A percentile compares a stretch with the other conserved stretches of the same genome.
Conservation (phyloP, 1,284 basidiomycete species). For the Flammula alnicola region DNA sequence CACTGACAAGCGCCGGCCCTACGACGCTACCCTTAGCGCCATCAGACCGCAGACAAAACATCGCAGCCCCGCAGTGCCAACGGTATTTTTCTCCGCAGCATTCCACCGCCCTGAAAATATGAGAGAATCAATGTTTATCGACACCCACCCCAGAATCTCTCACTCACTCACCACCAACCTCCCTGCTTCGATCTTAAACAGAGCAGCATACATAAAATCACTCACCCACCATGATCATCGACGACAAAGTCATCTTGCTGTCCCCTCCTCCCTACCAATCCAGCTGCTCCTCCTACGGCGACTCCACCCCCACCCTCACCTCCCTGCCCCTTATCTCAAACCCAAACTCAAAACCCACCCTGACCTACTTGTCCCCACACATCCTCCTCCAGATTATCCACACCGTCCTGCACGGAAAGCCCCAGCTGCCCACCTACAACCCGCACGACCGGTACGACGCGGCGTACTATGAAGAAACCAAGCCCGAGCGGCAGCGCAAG, state of each 20-base stretch:
- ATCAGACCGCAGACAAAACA: too few species aligned
- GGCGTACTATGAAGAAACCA: conserved; percentile 51
- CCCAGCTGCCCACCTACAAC: conserved; percentile 44
- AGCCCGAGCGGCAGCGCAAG: conserved; percentile 57
- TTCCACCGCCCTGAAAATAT: conserved; percentile 1
- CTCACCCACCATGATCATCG: conserved; percentile 36
- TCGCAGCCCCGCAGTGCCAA: background rate
- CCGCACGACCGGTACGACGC: conserved; percentile 39
- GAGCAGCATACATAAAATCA: conserved; percentile 1
- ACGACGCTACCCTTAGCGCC: background rate
- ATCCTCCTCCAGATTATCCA: conserved; percentile 25
- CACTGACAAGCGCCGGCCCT: background rate
- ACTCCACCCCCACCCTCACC: background rate
- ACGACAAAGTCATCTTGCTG: conserved; percentile 40
- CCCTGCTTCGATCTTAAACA: background rate
- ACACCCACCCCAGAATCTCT: too few species aligned
- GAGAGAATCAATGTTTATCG: background rate
- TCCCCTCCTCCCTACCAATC: conserved; percentile 33
- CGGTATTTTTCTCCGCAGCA: background rate
- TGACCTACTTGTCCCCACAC: conserved; percentile 24
- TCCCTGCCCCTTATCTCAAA: background rate
- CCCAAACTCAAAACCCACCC: conserved; percentile 4
- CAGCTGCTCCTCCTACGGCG: conserved; percentile 6
- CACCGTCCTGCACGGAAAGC: conserved; percentile 35
- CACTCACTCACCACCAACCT: too few species aligned